Conservation (phyloP, 768 basidiomycete genomes). For the Leccinum imitatum region DNA sequence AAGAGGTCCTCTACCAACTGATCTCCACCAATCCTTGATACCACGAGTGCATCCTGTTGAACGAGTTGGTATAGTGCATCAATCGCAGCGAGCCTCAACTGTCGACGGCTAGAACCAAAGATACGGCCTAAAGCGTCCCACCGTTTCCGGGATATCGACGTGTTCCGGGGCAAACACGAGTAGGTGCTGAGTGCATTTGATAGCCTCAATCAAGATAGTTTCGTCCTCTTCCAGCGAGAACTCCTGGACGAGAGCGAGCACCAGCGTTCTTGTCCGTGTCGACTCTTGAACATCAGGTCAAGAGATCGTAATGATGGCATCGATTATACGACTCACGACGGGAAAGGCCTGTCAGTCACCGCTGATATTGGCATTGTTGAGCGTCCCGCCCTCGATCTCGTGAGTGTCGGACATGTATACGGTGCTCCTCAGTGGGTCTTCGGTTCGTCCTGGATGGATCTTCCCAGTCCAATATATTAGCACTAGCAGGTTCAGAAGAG, state of each 20-base stretch:
- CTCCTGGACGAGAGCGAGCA: conserved; percentile 82
- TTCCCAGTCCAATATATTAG: conserved; percentile 5
- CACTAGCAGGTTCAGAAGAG: conserved; percentile 12
- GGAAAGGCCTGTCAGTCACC: conserved; percentile 95
- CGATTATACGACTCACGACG: conserved; percentile 86
- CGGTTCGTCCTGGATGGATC: conserved; percentile 12
- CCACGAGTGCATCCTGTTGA: conserved; percentile 87
- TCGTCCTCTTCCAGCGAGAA: conserved; percentile 87
- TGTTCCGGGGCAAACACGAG: conserved; percentile 92
- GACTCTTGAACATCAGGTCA: conserved; percentile 94
- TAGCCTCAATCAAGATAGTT: conserved; percentile 87
- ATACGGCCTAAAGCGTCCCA: conserved; percentile 74
- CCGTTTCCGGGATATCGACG: conserved; percentile 77
- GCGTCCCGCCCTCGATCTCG: conserved; percentile 87
- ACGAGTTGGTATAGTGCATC: conserved; percentile 96
- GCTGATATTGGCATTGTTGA: conserved; percentile 78
- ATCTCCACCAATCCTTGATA: conserved; percentile 94
- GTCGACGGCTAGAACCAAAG: conserved; percentile 77
- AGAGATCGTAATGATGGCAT: conserved; percentile 89
- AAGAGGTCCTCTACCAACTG: conserved; percentile 92
- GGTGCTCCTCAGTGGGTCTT: conserved; percentile 12
- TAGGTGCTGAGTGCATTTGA: conserved; percentile 95
- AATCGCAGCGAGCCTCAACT: conserved; percentile 91
- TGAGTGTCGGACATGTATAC: conserved; percentile 87
- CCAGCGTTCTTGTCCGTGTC: conserved; percentile 69